These are phyloP conservation scores for Afroboletus lepidellus DNA, from an alignment of 1,284 basidiomycete species.

Conservation along the genomic window DNA sequence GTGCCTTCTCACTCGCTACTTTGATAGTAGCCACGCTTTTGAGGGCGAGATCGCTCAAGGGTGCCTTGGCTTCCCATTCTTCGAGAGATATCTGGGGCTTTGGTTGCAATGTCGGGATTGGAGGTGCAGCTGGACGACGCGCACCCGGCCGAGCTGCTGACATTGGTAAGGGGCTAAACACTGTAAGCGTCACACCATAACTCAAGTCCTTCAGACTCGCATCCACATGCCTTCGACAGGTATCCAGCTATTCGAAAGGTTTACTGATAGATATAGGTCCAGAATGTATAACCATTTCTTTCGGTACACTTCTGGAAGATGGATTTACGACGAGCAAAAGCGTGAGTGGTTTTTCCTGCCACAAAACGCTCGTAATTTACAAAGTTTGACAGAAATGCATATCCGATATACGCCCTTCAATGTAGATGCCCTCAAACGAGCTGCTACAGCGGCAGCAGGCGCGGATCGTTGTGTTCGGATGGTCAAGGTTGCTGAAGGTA, in stretches of 20 bases:
- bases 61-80: slow-evolving; percentile 86
- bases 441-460: neutral
- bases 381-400: neutral
- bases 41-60: slow-evolving; percentile 67
- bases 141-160: slow-evolving; percentile 19
- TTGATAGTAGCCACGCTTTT: slow-evolving; percentile 68
- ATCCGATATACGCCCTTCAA: neutral
- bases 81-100: slow-evolving; percentile 61
- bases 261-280: no score
- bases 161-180: slow-evolving; percentile 11
- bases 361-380: neutral
- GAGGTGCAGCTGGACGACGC: slow-evolving; percentile 29
- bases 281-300: neutral
- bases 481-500: neutral
- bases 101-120: slow-evolving; percentile 31
- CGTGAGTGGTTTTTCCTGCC: neutral
- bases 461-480: neutral
- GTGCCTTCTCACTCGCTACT: slow-evolving; percentile 56
- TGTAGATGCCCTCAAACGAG: neutral
- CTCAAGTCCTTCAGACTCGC: neutral
- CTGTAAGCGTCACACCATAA: no score
- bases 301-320: neutral
- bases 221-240: no score
- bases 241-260: no score
- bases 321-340: neutral